Base-by-base conservation (phyloP, 2,329 filamentous ascomycete species). In the Aureobasidium sp. region DNA sequence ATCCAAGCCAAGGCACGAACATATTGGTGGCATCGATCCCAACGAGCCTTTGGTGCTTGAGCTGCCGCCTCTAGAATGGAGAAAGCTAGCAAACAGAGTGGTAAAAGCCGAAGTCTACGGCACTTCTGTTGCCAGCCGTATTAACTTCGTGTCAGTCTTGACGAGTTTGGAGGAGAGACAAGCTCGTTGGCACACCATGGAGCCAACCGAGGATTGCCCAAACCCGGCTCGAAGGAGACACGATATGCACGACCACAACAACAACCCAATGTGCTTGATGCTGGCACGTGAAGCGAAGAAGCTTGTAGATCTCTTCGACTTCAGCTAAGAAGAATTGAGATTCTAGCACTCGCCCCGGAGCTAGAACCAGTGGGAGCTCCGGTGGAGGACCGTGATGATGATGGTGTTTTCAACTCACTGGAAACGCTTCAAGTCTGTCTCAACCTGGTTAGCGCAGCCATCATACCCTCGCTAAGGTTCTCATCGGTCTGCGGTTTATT, bases 391-490 rank as follows among this genome's bases (percentile, higher is more conserved):
- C 9, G 11, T 22, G 12, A 35, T 24, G 31, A 35, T 35, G 19
- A n/a, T 15, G 48, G 14, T 50, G 17, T 29, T 47, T 17, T 27
- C 22, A 15, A 17, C 29, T 8, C 15, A 29, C 45, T 15, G 15
- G 3, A 31, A 11, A 27, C 6, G 42, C 42, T 27, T 67, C 64
- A 65, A 49, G 66, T 60, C 61, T 74, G 72, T 52, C 84, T 75
- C 53, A 86, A 70, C 66, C 79, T 85, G 52, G 78, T 80, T 56
- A 86, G 69, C 5, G 83, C 84, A 33, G 82, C 81, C 74, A 81
- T 78, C 56, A 86, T 79, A 11, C 83, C 83, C 53, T 84, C 82
- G 66, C 77, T 81, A 64, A 85, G 68, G n/a, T 75, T 73, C 53
- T 79, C 76, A 15, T 78, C 73, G 49, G 69, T 9, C 31, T 50